Base-by-base conservation (phyloP, 306 rosid genomes). In the Boehmeria nivea region DNA sequence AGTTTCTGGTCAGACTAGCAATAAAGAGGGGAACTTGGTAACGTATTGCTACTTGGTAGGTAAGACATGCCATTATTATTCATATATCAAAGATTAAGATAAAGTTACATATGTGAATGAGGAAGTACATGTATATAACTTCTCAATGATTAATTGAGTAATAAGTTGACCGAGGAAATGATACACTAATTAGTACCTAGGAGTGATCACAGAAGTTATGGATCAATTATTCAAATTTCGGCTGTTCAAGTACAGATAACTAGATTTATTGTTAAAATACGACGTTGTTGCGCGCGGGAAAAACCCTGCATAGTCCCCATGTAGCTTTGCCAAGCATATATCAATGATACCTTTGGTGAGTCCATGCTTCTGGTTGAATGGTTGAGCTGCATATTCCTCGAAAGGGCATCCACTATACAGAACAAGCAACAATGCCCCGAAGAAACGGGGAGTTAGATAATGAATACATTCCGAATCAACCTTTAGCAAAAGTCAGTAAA, bases 351-450 rank as follows among this genome's bases (percentile, higher is more conserved):
- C 51, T 74, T 60, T 84, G 73, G 68, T 17, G 34, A 76, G 54
- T 44, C 66, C 87, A 52, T 72, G 59, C 54, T 63, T 65, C 52
- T 82, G 77, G 54, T 71, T 49, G n/a, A 76, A 47, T 22, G 96
- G 95, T 27, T 87, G 94, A 47, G 80, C 73, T 58, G 64, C 76
- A 43, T 72, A 91, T 55, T 87, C 89, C 65, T 81, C 83, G n/a
- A 49, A 80, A 73, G 48, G 82, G 73, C 82, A 91, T 84, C 96
- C 95, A 91, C 95, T 91, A 76, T 52, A 34, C 38, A 8, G 11
- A 43, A 31, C 21, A 47, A 38, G 9, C 11, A 39, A n/a, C 12
- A 53, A 40, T n/a, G n/a, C n/a, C n/a, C n/a, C n/a, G n/a, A n/a
- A n/a, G n/a, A n/a, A n/a, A n/a, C n/a, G n/a, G n/a, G n/a, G n/a